Conservation (phyloP, 78 protist genomes). For the Polysphondylium violaceum region DNA sequence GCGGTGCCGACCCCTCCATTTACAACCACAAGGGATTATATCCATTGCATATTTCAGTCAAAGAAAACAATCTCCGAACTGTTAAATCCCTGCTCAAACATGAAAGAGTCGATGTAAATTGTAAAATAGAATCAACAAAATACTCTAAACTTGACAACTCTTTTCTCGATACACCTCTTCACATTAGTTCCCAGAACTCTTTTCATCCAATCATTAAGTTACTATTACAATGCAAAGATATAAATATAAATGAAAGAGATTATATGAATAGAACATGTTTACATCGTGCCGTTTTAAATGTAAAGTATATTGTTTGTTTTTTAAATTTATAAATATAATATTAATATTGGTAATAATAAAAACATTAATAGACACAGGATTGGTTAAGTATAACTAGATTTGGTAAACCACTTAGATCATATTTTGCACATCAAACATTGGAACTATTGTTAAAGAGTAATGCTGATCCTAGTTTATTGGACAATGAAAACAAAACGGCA, state of each 20-base stretch:
- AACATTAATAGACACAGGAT: conserved; percentile 38
- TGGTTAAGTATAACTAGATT: conserved; percentile 74
- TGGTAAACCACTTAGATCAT: conserved; percentile 62
- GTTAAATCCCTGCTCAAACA: conserved; percentile 20
- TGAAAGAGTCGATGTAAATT: conserved; percentile 42
- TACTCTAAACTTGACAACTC: conserved; percentile 5
- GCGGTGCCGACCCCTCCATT: conserved; percentile 45
- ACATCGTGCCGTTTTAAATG: conserved; percentile 36
- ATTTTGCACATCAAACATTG: conserved; percentile 54
- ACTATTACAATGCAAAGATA: conserved; percentile 19
- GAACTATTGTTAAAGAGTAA: conserved; percentile 24
- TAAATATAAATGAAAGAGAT: conserved; percentile 19
- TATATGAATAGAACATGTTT: conserved; percentile 25
- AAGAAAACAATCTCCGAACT: conserved; percentile 51
- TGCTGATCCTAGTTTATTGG: conserved; percentile 7
- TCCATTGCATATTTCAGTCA: conserved; percentile 56
- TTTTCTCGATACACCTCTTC: conserved; percentile 34
- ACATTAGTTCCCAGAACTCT: conserved; percentile 32
- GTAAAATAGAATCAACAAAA: conserved; percentile 38
- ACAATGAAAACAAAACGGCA: conserved; percentile 20
- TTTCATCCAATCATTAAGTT: conserved; percentile 23
- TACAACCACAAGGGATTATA: conserved; percentile 22
- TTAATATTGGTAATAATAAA: neutral
- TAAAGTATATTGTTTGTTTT: neutral
- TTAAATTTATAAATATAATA: neutral